These are phyloP conservation scores for Candida boidinii DNA, from an alignment of 805 yeast species.

Conservation along the genomic window DNA sequence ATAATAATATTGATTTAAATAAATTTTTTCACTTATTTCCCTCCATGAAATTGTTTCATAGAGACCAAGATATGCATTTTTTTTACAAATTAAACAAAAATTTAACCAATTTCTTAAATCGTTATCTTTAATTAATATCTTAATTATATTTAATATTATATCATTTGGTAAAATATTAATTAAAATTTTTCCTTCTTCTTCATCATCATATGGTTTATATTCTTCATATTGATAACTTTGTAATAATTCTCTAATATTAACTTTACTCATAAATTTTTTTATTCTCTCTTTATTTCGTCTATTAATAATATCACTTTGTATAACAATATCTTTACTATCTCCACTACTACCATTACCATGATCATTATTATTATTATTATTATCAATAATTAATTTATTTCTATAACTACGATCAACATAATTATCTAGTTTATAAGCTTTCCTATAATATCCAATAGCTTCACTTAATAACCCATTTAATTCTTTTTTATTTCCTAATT, in stretches of 20 bases:
- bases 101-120: conserved; percentile 62
- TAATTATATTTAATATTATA: conserved; percentile 42
- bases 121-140: conserved; percentile 31
- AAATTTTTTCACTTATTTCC: conserved; percentile 38
- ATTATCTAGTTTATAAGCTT: conserved; percentile 52
- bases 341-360: conserved; percentile 8
- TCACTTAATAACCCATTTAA: conserved; percentile 71
- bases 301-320: conserved; percentile 14
- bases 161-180: conserved; percentile 48
- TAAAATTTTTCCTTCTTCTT: conserved; percentile 29
- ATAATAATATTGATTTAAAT: conserved; percentile 46
- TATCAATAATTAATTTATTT: conserved; percentile 36
- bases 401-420: conserved; percentile 66
- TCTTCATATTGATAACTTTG: conserved; percentile 24
- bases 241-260: conserved; percentile 33
- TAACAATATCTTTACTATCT: too few relatives aligned
- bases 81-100: conserved; percentile 51
- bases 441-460: conserved; percentile 64
- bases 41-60: conserved; percentile 41
- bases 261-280: conserved; percentile 30
- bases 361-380: conserved; percentile 12
- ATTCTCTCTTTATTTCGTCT: conserved; percentile 2
- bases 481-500: conserved; percentile 65
- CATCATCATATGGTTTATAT: conserved; percentile 19
- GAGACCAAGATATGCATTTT: conserved; percentile 50